Evolutionary conservation across 2,329 filamentous ascomycete genomes (phyloP).

Genomic region (Colletotrichum sp.): DNA sequence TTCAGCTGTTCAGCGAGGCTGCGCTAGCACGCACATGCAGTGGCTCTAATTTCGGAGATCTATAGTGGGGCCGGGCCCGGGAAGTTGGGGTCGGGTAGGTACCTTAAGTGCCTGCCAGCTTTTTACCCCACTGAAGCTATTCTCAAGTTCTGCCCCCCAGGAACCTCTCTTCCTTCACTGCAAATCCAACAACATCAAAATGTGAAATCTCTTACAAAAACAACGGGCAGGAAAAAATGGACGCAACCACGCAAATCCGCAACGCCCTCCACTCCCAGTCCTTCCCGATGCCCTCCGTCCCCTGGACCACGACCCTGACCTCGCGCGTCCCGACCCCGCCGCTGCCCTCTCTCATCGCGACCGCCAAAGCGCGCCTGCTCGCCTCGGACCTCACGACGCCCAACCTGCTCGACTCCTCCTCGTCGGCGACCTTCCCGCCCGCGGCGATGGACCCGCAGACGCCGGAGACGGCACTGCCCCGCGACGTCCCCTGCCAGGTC

Average conservation of each 20-base stretch:
- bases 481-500: constrained; percentile 78
- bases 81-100: background rate
- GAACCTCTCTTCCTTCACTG: background rate
- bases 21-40: background rate
- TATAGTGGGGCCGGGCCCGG: background rate
- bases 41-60: constrained; percentile 5
- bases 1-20: constrained; percentile 8
- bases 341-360: constrained; percentile 74
- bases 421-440: constrained; percentile 51
- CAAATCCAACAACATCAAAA: background rate
- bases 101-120: background rate
- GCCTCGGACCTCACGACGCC: constrained; percentile 75
- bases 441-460: constrained; percentile 47
- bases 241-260: constrained; percentile 52
- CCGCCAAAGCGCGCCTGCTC: constrained; percentile 80
- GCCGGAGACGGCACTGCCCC: constrained; percentile 60
- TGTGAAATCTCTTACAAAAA: background rate
- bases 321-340: constrained; percentile 62
- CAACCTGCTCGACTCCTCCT: constrained; percentile 48
- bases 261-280: constrained; percentile 54
- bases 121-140: constrained; percentile 14
- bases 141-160: background rate
- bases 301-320: constrained; percentile 70
- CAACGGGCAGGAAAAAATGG: constrained; percentile 26
- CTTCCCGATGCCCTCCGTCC: constrained; percentile 53